phyloP scores from a whole-genome alignment of 108 stramenopile genomes.

The Halocafeteria seosinensis region DNA sequence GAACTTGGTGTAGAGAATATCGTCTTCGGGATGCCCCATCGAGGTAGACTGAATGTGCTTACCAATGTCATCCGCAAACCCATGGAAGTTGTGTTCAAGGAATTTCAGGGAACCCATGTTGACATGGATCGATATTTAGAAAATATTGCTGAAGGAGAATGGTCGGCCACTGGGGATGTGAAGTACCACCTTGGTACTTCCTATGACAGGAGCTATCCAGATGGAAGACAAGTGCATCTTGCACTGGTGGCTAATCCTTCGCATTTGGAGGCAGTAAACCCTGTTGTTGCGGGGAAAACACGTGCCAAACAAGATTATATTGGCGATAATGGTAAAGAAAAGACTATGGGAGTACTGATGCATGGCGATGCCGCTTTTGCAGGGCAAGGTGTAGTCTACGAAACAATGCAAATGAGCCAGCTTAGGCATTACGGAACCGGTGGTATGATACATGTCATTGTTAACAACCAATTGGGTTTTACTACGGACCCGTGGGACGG shows the following conservation, averaged over 20 bases:
- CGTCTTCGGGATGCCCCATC: constrained; percentile 96
- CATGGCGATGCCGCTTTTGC: constrained; percentile 98
- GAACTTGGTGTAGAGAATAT: constrained; percentile 82
- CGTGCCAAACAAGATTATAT: constrained; percentile 65
- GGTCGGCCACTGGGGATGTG: constrained; percentile 80
- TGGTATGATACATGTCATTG: constrained; percentile 96
- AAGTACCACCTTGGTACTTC: constrained; percentile 98
- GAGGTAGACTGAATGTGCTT: constrained; percentile 83
- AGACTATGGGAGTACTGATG: constrained; percentile 78
- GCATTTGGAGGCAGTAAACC: constrained; percentile 93
- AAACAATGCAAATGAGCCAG: constrained; percentile 82
- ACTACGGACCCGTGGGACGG: constrained; percentile 84
- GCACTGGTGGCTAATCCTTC: constrained; percentile 91
- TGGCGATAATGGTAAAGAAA: constrained; percentile 45
- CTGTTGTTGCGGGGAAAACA: constrained; percentile 80
- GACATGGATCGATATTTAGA: constrained; percentile 52
- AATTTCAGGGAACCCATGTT: constrained; percentile 89
- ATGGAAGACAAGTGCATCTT: constrained; percentile 75
- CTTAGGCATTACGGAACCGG: constrained; percentile 72
- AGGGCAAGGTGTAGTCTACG: constrained; percentile 94
- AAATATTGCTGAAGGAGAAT: constrained; percentile 27
- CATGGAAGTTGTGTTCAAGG: constrained; percentile 85
- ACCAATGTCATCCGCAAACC: constrained; percentile 97
- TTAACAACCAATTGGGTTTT: constrained; percentile 98
- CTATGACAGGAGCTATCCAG: constrained; percentile 91